phyloP scores from a whole-genome alignment of 2,329 filamentous ascomycete species.

The Aspergillus luchuensis region DNA sequence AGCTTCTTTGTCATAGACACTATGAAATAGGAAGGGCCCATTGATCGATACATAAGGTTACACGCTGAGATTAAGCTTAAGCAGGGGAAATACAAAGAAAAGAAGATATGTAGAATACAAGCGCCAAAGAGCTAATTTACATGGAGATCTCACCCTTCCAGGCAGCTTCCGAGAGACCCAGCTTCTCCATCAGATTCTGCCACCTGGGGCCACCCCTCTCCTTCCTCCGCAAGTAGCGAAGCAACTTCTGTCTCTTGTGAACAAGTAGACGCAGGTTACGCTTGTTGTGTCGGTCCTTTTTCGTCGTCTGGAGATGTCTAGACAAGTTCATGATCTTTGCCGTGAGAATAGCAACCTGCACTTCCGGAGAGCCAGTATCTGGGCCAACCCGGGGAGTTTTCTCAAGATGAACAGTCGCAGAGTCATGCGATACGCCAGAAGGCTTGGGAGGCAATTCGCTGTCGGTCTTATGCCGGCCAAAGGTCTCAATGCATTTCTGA shows the following conservation, averaged over 20 bases:
- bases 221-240: slow-evolving; percentile 83
- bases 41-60: slow-evolving; percentile 16
- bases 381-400: slow-evolving; percentile 73
- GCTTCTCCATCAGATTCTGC: slow-evolving; percentile 78
- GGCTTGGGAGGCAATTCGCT: slow-evolving; percentile 63
- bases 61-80: slow-evolving; percentile 19
- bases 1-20: not conserved
- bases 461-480: slow-evolving; percentile 91
- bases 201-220: slow-evolving; percentile 90
- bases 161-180: slow-evolving; percentile 83
- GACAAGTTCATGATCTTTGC: slow-evolving; percentile 86
- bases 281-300: slow-evolving; percentile 93
- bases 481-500: slow-evolving; percentile 78
- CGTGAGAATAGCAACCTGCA: slow-evolving; percentile 95
- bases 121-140: slow-evolving; percentile 44
- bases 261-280: slow-evolving; percentile 82
- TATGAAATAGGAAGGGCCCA: not conserved
- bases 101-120: slow-evolving; percentile 18
- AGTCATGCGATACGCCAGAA: slow-evolving; percentile 45
- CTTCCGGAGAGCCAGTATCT: slow-evolving; percentile 93
- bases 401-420: slow-evolving; percentile 36
- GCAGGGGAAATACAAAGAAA: slow-evolving; percentile 10
- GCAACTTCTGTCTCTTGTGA: slow-evolving; percentile 83
- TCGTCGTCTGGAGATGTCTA: slow-evolving; percentile 68
- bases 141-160: slow-evolving; percentile 88